These are phyloP conservation scores for Escovopsis weberi DNA, from an alignment of 2,329 filamentous ascomycete genomes.

Conservation along the genomic window DNA sequence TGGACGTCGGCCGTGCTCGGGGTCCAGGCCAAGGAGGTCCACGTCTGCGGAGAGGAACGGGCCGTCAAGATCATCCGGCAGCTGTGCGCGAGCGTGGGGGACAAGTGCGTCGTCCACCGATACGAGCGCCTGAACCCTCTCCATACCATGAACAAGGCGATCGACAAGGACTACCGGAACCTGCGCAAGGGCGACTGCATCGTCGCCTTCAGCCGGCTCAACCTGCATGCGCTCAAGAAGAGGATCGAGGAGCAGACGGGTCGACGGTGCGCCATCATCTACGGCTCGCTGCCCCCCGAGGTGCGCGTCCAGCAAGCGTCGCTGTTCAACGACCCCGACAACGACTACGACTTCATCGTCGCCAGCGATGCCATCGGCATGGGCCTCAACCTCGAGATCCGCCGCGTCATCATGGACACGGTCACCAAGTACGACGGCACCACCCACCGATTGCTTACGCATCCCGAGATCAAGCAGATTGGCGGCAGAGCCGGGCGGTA, in stretches of 20 bases:
- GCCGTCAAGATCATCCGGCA: slow-evolving; percentile 65
- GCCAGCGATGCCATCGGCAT: slow-evolving; percentile 95
- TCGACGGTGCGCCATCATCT: slow-evolving; percentile 78
- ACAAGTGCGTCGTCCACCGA: slow-evolving; percentile 64
- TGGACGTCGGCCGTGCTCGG: slow-evolving; percentile 90
- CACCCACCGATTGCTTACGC: slow-evolving; percentile 40
- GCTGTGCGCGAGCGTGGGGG: slow-evolving; percentile 65
- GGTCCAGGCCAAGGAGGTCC: slow-evolving; percentile 73
- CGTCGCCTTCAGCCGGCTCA: slow-evolving; percentile 71
- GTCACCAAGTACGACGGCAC: slow-evolving; percentile 56
- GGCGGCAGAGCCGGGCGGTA: slow-evolving; percentile 83
- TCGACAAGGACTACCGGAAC: slow-evolving; percentile 47
- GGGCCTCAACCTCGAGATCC: slow-evolving; percentile 88
- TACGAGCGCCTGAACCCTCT: slow-evolving; percentile 78
- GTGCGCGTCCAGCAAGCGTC: slow-evolving; percentile 82
- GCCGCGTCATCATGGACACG: slow-evolving; percentile 76
- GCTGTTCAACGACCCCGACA: slow-evolving; percentile 88
- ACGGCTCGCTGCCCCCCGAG: slow-evolving; percentile 82
- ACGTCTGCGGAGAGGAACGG: slow-evolving; percentile 83
- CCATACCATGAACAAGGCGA: slow-evolving; percentile 45
- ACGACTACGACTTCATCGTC: slow-evolving; percentile 87
- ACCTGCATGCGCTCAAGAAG: slow-evolving; percentile 65
- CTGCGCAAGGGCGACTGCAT: slow-evolving; percentile 84
- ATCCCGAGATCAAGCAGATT: slow-evolving; percentile 87
- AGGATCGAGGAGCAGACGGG: slow-evolving; percentile 65